Evolutionary conservation across 129 eudicot species (phyloP), one percentile per base, ranked within the genome.

Genomic region (Kitagawia praeruptora): DNA sequence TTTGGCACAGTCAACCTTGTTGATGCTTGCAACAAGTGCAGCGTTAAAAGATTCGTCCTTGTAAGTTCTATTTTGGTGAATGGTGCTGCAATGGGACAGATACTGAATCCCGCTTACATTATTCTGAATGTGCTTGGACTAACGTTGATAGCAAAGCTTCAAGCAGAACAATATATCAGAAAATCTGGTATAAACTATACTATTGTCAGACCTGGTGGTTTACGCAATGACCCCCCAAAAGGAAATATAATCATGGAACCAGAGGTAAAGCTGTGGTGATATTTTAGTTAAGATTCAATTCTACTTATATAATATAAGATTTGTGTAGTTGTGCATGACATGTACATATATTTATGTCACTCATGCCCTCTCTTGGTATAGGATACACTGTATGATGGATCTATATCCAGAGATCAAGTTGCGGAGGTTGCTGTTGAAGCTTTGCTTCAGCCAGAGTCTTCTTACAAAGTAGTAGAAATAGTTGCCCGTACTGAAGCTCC

Each of bases 11-110:
- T 95, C 12, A 95, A 92, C 85, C 89, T 95, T 80, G 97, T 91
- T 37, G 98, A 95, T 39, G 97, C 98, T 53, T 95, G 97, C 80
- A 83, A 96, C 61, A 95, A 88, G 74, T 81, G 84, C 49, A 91
- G 93, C 42, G 96, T 95, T 41, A 87, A 80, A 11, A 87, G 91
- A 75, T 95, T 95, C 80, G 74, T 93, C 75, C 94, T 93, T 28
- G 76, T 93, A 34, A 93, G 96, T 85, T 93, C 98, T 6, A 91
- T 93, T 31, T 84, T 93, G 80, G 98, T 93, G 66, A 93, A 91
- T 66, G 98, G 98, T 16, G 98, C 98, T 77, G 94, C 98, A 78
- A 93, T 93, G 98, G 98, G 98, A 19, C 98, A 93, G 80, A 38
- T 90, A 78, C 84, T 92, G 42, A 95, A 95, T 64, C 98, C 98